Evolutionary conservation across 2,329 filamentous ascomycete species (phyloP).

Genomic region (Teratosphaeriaceae sp.): DNA sequence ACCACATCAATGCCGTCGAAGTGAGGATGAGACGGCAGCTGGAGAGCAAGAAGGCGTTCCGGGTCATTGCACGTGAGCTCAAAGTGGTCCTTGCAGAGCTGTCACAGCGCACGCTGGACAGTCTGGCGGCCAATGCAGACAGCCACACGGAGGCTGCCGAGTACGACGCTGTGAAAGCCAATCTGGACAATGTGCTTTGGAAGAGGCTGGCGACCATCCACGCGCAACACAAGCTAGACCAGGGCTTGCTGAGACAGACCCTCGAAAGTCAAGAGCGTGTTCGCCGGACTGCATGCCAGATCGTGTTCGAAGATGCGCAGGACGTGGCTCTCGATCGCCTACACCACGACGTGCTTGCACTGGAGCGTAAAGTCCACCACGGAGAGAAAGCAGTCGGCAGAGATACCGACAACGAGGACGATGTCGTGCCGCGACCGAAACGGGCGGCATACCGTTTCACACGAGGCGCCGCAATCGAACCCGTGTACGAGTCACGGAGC

Average conservation of each 20-base stretch:
- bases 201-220: slow-evolving; percentile 33
- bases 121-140: slow-evolving; percentile 49
- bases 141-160: slow-evolving; percentile 49
- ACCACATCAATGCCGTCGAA: slow-evolving; percentile 41
- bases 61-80: slow-evolving; percentile 55
- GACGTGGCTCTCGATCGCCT: slow-evolving; percentile 22
- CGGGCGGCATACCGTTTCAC: slow-evolving; percentile 25
- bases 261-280: slow-evolving; percentile 32
- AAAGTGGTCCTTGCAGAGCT: slow-evolving; percentile 62
- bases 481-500: slow-evolving; percentile 24
- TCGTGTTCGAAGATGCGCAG: slow-evolving; percentile 25
- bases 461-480: slow-evolving; percentile 17
- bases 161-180: slow-evolving; percentile 42
- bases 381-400: slow-evolving; percentile 5
- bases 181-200: slow-evolving; percentile 45
- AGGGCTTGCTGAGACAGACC: slow-evolving; percentile 31
- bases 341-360: slow-evolving; percentile 24
- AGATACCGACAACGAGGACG: slow-evolving; percentile 31
- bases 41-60: slow-evolving; percentile 59
- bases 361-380: slow-evolving; percentile 19
- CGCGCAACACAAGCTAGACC: slow-evolving; percentile 31
- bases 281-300: slow-evolving; percentile 26
- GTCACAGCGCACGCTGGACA: slow-evolving; percentile 53
- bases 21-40: slow-evolving; percentile 51
- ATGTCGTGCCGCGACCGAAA: slow-evolving; percentile 31